phyloP scores from a whole-genome alignment of 176 grass and related monocot genomes.

The Musa itinerans region DNA sequence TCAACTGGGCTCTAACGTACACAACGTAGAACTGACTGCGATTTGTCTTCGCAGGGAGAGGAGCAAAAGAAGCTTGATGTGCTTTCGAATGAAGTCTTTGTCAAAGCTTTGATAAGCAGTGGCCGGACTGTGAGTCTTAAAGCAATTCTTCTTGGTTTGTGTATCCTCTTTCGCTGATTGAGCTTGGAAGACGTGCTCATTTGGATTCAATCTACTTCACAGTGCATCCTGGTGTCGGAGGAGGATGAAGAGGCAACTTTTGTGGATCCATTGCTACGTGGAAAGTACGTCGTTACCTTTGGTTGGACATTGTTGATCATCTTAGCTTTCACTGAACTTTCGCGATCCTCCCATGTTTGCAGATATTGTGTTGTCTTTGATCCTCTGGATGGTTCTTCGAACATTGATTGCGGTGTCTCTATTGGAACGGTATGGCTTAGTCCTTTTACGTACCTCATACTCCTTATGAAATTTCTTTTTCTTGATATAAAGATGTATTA shows the following conservation, averaged over 20 bases:
- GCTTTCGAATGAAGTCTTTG: slow-evolving; percentile 92
- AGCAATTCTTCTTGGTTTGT: not conserved
- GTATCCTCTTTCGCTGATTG: not conserved
- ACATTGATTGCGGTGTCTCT: slow-evolving; percentile 97
- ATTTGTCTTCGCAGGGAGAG: slow-evolving; percentile 52
- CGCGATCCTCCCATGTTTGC: not conserved
- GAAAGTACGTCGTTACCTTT: slow-evolving; percentile 40
- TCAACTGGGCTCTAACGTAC: too few relatives aligned
- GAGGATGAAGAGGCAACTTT: slow-evolving; percentile 93
- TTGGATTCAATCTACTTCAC: not conserved
- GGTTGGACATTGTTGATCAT: not conserved
- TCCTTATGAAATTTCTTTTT: not conserved
- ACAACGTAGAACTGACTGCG: not conserved
- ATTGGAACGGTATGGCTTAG: slow-evolving; percentile 75
- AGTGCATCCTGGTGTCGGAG: slow-evolving; percentile 93
- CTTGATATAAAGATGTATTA: too few relatives aligned
- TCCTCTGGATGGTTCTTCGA: slow-evolving; percentile 92
- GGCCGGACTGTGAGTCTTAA: slow-evolving; percentile 60
- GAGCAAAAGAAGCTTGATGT: slow-evolving; percentile 99
- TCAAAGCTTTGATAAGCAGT: slow-evolving; percentile 93
- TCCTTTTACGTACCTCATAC: not conserved
- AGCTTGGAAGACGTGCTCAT: not conserved
- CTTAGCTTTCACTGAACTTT: not conserved
- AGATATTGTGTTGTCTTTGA: slow-evolving; percentile 97
- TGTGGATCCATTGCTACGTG: slow-evolving; percentile 66